Evolutionary conservation across 1,284 basidiomycete genomes (phyloP), one percentile per base, ranked within the genome.

Genomic region (Limonomyces culmigenus): DNA sequence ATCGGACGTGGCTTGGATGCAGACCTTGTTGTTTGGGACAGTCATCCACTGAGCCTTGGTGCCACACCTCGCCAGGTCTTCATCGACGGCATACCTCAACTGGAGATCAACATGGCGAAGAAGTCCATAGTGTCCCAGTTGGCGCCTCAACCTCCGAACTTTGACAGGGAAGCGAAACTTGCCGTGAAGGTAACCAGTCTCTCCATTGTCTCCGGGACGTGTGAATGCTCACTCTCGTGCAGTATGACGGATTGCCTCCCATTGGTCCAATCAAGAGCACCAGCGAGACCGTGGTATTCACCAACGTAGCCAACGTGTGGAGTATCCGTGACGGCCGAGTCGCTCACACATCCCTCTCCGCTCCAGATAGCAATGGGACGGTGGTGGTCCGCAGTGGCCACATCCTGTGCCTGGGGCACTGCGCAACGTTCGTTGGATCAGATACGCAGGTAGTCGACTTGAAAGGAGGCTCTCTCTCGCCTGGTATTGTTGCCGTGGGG

Each of bases 11-110:
- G 23, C n/a, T 8, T 27, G 23, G 8, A 52, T 52, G 43, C 49
- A 73, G 81, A 91, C 52, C 45, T 92, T n/a, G 84, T 89, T 13
- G 63, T 92, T 3, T 92, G 88, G 87, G 84, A 91, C 45, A 77
- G 72, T 17, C 86, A 88, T 53, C 87, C 87, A 27, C 65, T 92
- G 18, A 58, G 73, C 0, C 61, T 89, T 3, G 76, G 77, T 5
- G 70, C 61, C 46, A 83, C 68, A 47, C 88, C 70, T 47, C 68
- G 56, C 21, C 74, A 80, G 48, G 75, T 80, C 10, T 72, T 69
- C 50, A 70, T 79, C 25, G 76, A 80, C 42, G 77, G 77, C 5
- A 70, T 78, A 32, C 58, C 66, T 3, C 76, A 80, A 46, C 46
- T 79, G 12, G 41, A 52, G 11, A 39, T 44, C 1, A 50, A 62